phyloP scores from a whole-genome alignment of 768 basidiomycete species.

The Mycena polygramma region DNA sequence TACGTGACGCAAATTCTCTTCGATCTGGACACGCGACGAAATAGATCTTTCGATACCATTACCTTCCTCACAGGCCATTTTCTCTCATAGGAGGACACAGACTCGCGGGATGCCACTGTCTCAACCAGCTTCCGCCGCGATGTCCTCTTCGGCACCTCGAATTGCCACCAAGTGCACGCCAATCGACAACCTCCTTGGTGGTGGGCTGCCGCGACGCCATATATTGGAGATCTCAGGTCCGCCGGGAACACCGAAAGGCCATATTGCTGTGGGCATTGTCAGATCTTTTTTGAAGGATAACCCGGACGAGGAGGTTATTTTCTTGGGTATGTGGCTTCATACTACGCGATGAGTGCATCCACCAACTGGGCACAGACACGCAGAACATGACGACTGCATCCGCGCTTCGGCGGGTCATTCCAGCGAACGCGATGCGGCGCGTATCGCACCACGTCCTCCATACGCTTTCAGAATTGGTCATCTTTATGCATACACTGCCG shows the following conservation, averaged over 20 bases:
- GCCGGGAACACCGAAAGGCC: slow-evolving; percentile 78
- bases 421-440: slow-evolving; percentile 39
- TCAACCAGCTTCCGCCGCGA: slow-evolving; percentile 68
- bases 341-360: slow-evolving; percentile 1
- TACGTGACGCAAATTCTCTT: not conserved
- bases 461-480: slow-evolving; percentile 66
- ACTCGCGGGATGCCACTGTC: slow-evolving; percentile 52
- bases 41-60: slow-evolving; percentile 66
- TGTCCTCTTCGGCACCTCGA: slow-evolving; percentile 45
- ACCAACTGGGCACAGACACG: slow-evolving; percentile 52
- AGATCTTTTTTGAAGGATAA: slow-evolving; percentile 57
- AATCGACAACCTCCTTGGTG: slow-evolving; percentile 71
- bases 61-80: slow-evolving; percentile 59
- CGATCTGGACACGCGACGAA: not conserved
- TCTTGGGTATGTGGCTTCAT: slow-evolving; percentile 66
- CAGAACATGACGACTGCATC: slow-evolving; percentile 58
- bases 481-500: slow-evolving; percentile 69
- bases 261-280: slow-evolving; percentile 64
- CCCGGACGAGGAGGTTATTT: slow-evolving; percentile 65
- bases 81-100: slow-evolving; percentile 55
- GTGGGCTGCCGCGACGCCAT: slow-evolving; percentile 72
- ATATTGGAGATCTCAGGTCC: slow-evolving; percentile 84
- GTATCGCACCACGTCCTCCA: slow-evolving; percentile 60
- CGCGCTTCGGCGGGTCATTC: slow-evolving; percentile 44
- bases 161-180: slow-evolving; percentile 60